Evolutionary conservation across 208 protist species (phyloP), one percentile per base, ranked within the genome.

Genomic region (Wallacemonas sp.): DNA sequence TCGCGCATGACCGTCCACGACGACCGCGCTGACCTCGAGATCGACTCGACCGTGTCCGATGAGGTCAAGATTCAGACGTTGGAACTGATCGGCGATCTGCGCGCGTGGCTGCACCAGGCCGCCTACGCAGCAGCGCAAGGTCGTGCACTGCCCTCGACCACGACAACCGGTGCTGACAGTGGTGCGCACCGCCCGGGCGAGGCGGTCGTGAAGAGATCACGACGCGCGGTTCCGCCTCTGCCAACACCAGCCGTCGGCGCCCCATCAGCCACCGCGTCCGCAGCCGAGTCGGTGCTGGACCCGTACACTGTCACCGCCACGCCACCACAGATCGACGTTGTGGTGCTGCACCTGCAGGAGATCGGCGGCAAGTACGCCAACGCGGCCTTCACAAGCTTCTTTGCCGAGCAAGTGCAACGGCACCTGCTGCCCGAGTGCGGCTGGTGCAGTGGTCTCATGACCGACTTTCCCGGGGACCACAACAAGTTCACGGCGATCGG

Each of bases 291-390:
- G n/a, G n/a, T n/a, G n/a, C n/a, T n/a, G n/a, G n/a, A n/a, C 6
- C 57, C 23, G 27, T 80, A 80, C 70, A 65, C 46, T 21, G 1
- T 70, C n/a, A 46, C 57, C 11, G 65, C 60, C 27, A 52, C 48
- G 4, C 80, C 82, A 17, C 83, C 85, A 9, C 64, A 84, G 63
- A 30, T 92, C 16, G 89, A 95, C 60, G 74, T 95, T 0, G 66
- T 95, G 46, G 89, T 95, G n/a, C 29, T 95, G 2, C 89, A 95
- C 61, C 75, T 95, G 16, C 89, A 95, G 47, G 89, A 95, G 66
- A 80, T 95, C 44, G 89, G 89, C 19, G 89, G 89, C 27, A 92
- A 87, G 66, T 64, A 71, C 26, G 56, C 72, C 44, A 72, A 91
- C 61, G 55, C 46, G 48, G 70, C 64, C 17, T 89, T 95, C 55